Percentiles rank a stretch among this genome's conserved stretches.
phyloP scores from a whole-genome alignment of 352 stramenopile species.

The Plasmopara halstedii region DNA sequence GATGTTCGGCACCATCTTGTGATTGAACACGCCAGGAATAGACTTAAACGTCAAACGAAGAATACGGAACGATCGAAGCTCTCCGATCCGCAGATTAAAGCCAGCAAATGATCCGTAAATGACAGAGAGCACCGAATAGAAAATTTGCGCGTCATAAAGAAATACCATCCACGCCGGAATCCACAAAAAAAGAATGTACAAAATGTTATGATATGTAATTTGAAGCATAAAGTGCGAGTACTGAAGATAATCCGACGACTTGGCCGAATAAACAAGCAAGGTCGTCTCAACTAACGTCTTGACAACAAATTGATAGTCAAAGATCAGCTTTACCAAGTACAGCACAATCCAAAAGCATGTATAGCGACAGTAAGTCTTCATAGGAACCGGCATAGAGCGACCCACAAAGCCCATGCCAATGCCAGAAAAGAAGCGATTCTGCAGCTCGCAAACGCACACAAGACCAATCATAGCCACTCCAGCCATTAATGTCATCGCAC shows the following conservation, averaged over 20 bases:
- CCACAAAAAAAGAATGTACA: constrained; percentile 77
- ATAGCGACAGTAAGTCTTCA: constrained; percentile 71
- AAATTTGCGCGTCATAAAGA: constrained; percentile 81
- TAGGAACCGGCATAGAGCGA: constrained; percentile 64
- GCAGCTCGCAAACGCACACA: constrained; percentile 53
- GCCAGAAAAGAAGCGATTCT: constrained; percentile 66
- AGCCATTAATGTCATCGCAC: constrained; percentile 27
- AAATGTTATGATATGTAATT: constrained; percentile 65
- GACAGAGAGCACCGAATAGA: constrained; percentile 74
- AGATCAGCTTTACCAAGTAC: constrained; percentile 71
- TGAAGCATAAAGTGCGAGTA: constrained; percentile 85
- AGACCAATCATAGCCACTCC: constrained; percentile 52
- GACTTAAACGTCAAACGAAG: constrained; percentile 78
- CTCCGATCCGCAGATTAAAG: constrained; percentile 79
- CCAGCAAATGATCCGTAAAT: constrained; percentile 72
- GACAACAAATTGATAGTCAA: constrained; percentile 82
- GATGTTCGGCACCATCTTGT: constrained; percentile 79
- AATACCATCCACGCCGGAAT: constrained; percentile 80
- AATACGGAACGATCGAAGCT: constrained; percentile 79
- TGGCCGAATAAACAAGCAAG: constrained; percentile 70
- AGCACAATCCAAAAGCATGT: constrained; percentile 77
- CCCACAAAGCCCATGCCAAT: constrained; percentile 71
- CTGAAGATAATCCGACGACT: constrained; percentile 58
- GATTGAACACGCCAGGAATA: constrained; percentile 79
- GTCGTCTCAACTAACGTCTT: constrained; percentile 80